Evolutionary conservation across 2,329 filamentous ascomycete genomes (phyloP), one percentile per base, ranked within the genome.

Genomic region (Alternaria hordeiaustralica): DNA sequence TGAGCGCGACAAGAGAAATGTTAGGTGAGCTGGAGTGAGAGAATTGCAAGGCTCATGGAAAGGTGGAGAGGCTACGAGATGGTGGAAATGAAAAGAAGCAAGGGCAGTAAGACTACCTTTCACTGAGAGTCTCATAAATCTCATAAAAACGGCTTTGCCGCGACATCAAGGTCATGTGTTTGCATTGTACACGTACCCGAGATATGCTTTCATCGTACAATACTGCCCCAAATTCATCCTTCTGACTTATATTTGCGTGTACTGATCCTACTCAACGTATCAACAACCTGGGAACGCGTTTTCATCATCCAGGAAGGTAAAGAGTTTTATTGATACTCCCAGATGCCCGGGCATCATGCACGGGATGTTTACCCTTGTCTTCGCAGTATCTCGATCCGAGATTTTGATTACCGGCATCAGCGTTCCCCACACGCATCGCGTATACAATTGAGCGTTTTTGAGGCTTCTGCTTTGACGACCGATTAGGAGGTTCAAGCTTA

Each of bases 1-100:
- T 82, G 66, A 76, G 77, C 20, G 81, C 77, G n/a, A 81, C 81
- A 61, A 76, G 81, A 65, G 82, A 84, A 73, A 82, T 82, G 80
- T 69, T 84, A 62, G 72, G 76, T 45, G 82, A 82, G 69, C 66
- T 84, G 68, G 68, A 70, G 44, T 61, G 36, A 51, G n/a, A 28
- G 9, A 12, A 15, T 7, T 8, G 13, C 30, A 33, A 7, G 30
- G 1, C 7, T 7, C 30, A 2, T 33, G 30, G 7, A 33, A 33
- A 33, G 2, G 30, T 33, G 30, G 30, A 7, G 7, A 33, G 7
- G 3, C 30, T 7, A 33, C 15, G 2, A 11, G 20, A 41, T 7
- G 9, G 49, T 36, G 8, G 49, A 23, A 41, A 0, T 5, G 25
- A 12, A 23, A 56, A 9, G 43, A 33, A 33, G 11, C 10, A 46